These are phyloP conservation scores for Petunia axillaris DNA, from an alignment of 257 asterid species.

Conservation along the genomic window DNA sequence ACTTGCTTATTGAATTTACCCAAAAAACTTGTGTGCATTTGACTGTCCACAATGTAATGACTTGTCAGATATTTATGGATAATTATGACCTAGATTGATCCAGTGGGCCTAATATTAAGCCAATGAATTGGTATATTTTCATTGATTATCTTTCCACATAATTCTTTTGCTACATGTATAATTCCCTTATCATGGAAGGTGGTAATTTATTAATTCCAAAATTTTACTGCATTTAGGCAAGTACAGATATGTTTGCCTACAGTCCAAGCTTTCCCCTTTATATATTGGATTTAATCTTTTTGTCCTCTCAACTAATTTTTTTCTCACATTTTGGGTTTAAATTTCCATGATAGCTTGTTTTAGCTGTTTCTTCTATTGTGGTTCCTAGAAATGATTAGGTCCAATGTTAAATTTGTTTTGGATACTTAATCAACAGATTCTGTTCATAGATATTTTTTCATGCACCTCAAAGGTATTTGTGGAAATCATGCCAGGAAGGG, in stretches of 20 bases:
- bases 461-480: neutral
- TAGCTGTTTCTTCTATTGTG: neutral
- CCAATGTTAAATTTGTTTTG: neutral
- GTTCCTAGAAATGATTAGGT: slow-evolving; percentile 2
- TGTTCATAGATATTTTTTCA: neutral
- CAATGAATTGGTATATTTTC: neutral
- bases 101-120: neutral
- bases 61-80: neutral
- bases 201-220: neutral
- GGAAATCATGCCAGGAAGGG: neutral
- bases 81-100: neutral
- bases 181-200: slow-evolving; percentile 2
- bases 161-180: neutral
- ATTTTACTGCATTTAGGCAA: neutral
- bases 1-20: slow-evolving; percentile 1
- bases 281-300: neutral
- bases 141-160: neutral
- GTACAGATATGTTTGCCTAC: neutral
- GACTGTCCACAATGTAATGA: slow-evolving; percentile 15
- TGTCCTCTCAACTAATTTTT: neutral
- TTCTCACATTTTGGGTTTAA: neutral
- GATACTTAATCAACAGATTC: neutral
- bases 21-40: slow-evolving; percentile 13
- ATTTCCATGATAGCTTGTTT: neutral
- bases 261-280: neutral